Conservation (phyloP, 495 filamentous ascomycete genomes). For the Astrocystis sublimbata region DNA sequence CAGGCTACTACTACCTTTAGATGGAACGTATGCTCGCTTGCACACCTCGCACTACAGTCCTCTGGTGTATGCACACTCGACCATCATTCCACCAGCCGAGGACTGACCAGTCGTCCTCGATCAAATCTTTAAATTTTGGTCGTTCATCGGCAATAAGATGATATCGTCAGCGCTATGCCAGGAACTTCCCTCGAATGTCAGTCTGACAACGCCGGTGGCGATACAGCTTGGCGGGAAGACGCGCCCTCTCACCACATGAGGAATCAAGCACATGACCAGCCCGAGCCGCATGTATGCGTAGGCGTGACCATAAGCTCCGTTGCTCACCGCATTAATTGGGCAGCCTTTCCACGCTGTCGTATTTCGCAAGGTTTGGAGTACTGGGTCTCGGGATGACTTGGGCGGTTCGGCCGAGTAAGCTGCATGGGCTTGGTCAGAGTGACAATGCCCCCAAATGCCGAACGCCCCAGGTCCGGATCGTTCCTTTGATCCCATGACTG, state of each 20-base stretch:
- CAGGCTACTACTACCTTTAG: background rate
- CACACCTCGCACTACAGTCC: background rate
- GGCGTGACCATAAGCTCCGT: constrained; percentile 8
- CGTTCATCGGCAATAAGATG: background rate
- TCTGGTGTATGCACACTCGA: background rate
- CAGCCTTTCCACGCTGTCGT: background rate
- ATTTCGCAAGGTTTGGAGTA: background rate
- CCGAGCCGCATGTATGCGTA: constrained; percentile 12
- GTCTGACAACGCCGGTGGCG: background rate
- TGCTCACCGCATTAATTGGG: constrained; percentile 16
- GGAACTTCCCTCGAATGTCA: background rate
- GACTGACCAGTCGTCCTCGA: background rate
- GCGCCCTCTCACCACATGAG: constrained; percentile 10
- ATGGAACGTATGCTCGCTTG: background rate
- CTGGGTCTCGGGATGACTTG: constrained; percentile 8
- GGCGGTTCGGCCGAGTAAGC: constrained; percentile 10
- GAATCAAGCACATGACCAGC: constrained; percentile 16
- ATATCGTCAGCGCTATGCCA: constrained; percentile 12
- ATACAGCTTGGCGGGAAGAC: background rate
- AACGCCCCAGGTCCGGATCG: constrained; percentile 5
- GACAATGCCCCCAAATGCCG: constrained; percentile 1
- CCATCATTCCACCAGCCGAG: background rate
- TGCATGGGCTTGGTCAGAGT: constrained; percentile 11
- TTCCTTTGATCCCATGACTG: constrained; percentile 16
- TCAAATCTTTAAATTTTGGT: background rate